A percentile compares a stretch with the other conserved stretches of the same genome.
Conservation (phyloP, 768 basidiomycete genomes). For the Phanerochaete sordida region DNA sequence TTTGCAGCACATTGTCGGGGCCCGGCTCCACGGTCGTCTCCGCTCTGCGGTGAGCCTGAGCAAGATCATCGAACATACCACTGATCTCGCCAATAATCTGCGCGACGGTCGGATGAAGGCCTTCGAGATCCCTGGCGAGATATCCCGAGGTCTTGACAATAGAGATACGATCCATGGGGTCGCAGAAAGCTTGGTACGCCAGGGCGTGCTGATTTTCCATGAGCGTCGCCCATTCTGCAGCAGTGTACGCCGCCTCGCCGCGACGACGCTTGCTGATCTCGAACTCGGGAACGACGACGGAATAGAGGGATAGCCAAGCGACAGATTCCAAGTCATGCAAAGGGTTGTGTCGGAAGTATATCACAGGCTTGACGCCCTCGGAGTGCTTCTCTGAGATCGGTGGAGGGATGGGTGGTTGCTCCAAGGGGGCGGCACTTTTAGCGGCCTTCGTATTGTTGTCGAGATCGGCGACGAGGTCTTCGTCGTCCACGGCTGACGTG, state of each 20-base stretch:
- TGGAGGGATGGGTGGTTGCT: no score
- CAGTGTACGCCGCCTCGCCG: no score
- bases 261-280: background rate
- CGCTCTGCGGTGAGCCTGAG: no score
- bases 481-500: no score
- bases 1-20: no score
- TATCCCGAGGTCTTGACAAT: background rate
- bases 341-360: background rate
- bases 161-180: background rate
- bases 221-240: background rate
- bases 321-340: background rate
- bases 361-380: no score
- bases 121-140: background rate
- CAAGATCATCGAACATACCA: no score
- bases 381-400: no score
- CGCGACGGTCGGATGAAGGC: background rate
- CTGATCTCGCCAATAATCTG: background rate
- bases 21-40: no score
- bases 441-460: no score
- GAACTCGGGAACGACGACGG: background rate
- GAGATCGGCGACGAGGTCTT: no score
- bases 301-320: background rate
- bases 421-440: no score
- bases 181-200: background rate
- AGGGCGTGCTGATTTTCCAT: background rate